Evolutionary conservation across 176 grass and related monocot species (phyloP), one percentile per base, ranked within the genome.

Genomic region (Oryza australiensis): DNA sequence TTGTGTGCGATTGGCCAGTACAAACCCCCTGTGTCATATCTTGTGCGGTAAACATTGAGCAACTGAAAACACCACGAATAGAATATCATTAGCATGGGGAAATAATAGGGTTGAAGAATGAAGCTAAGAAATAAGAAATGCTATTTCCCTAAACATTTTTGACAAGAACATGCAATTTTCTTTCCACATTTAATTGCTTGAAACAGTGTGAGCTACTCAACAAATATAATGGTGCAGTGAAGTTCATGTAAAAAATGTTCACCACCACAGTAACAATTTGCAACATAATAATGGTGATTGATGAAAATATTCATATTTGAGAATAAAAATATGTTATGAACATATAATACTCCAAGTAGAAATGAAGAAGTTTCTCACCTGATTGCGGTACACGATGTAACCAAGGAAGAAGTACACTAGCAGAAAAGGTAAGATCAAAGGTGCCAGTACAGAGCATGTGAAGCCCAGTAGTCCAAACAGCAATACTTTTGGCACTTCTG

Each of bases 371-470:
- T 38, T 62, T 73, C 83, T 79, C 79, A 94, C 92, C 96, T 98
- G 96, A 82, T 98, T 98, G 68, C 96, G 84, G 76, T 98, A 98
- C 35, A 98, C 90, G 29, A 91, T 88, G 45, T 93, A 98, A 57
- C 90, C 96, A 84, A 98, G 90, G 51, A 89, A 89, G 85, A 93
- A 98, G 85, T 98, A 98, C 33, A 98, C 89, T 43, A 99, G 87
- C 60, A 99, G 90, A 82, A 99, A 94, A 27, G 96, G 96, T 70
- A 99, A 81, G 42, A 99, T 99, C 77, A 99, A 75, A 77, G 96
- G 96, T 55, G 91, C 91, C 73, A 95, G 45, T 70, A 95, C 87
- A 15, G 91, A 88, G 83, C 93, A 99, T 43, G 96, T 90, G 87
- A 99, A 92, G 26, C 96, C 96, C 80, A 99, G 74, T 28, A 99